A percentile compares a stretch with the other conserved stretches of the same genome.
phyloP scores from a whole-genome alignment of 164 flowering plant genomes.

The Akebia trifoliata region DNA sequence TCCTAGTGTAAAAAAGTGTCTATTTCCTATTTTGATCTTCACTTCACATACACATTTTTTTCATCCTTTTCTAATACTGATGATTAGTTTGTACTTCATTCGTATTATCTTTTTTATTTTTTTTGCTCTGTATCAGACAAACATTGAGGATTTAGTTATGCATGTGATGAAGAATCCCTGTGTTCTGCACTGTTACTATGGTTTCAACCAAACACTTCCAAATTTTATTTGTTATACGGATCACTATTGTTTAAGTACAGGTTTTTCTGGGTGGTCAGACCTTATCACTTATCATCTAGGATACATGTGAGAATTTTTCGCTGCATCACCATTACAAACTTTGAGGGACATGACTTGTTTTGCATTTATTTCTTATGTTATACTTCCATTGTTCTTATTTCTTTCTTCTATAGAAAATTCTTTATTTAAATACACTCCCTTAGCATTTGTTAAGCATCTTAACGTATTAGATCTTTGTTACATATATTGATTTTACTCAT shows the following conservation, averaged over 20 bases:
- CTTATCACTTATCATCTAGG: background rate
- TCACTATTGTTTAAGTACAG: constrained; percentile 4
- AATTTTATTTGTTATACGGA: background rate
- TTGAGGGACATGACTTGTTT: background rate
- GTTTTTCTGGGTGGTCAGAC: background rate
- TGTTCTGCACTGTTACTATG: background rate
- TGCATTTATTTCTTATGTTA: background rate
- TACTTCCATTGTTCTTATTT: background rate
- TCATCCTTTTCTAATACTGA: no score
- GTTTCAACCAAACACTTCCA: background rate
- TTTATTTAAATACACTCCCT: background rate
- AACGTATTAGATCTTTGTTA: background rate
- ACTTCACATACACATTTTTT: no score
- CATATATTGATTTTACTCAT: background rate
- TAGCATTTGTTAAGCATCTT: background rate
- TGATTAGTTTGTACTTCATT: no score
- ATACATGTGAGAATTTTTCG: constrained; percentile 1
- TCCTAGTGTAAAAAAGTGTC: no score
- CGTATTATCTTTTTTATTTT: no score
- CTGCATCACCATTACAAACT: background rate
- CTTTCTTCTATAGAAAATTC: background rate
- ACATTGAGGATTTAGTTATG: no score
- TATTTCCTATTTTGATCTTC: no score
- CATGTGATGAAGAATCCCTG: background rate
- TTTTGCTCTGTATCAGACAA: no score